phyloP scores from a whole-genome alignment of 1,139 yeast species.

The Yamadazyma siamensis region DNA sequence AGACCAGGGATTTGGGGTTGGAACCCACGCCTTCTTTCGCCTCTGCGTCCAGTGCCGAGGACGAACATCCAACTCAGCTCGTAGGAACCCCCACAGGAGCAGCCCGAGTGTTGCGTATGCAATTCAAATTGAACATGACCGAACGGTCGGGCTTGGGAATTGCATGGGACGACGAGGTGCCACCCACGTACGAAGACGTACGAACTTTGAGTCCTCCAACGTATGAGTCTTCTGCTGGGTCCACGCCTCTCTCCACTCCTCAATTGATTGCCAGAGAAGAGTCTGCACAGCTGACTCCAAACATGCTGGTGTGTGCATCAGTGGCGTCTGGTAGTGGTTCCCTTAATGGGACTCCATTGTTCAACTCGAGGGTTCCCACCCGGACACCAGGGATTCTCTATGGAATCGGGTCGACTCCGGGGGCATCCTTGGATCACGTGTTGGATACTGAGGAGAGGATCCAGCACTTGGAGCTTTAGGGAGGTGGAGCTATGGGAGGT shows the following conservation, averaged over 20 bases:
- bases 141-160: constrained; percentile 95
- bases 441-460: constrained; percentile 33
- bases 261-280: too few relatives aligned
- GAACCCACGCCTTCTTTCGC: constrained; percentile 28
- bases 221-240: constrained; percentile 37
- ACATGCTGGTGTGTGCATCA: background rate
- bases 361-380: constrained; percentile 10
- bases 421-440: constrained; percentile 23
- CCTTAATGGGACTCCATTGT: constrained; percentile 3
- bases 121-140: constrained; percentile 73
- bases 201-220: constrained; percentile 83
- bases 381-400: constrained; percentile 28
- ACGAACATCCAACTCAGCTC: constrained; percentile 15
- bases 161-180: constrained; percentile 99
- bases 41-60: constrained; percentile 11
- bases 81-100: constrained; percentile 89
- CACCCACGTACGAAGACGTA: constrained; percentile 90
- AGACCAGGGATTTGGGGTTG: constrained; percentile 15
- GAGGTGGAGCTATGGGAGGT: constrained; percentile 10
- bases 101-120: constrained; percentile 93
- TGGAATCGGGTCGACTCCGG: constrained; percentile 45
- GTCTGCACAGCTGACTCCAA: background rate
- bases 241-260: constrained; percentile 9
- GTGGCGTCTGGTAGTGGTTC: constrained; percentile 1
- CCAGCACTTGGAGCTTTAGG: constrained; percentile 23